Evolutionary conservation across 1,139 yeast genomes (phyloP).

Genomic region (Hyphopichia buzzinii): DNA sequence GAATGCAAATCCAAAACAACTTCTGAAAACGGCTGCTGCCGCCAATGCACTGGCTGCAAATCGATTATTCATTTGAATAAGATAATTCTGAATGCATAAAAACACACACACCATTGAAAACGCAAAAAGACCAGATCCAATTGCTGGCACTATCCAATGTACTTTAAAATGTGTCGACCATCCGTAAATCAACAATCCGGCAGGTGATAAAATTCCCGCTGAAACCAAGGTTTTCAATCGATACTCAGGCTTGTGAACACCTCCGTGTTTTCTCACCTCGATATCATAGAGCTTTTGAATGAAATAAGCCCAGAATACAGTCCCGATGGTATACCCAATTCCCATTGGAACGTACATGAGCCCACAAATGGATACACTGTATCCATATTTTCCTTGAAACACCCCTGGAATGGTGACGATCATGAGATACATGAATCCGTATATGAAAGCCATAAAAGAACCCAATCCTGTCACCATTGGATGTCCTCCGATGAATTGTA

Average conservation of each 20-base stretch:
- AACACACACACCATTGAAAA: conserved; percentile 58
- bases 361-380: conserved; percentile 50
- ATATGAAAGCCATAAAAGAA: conserved; percentile 59
- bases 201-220: conserved; percentile 48
- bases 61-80: conserved; percentile 65
- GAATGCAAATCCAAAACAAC: conserved; percentile 56
- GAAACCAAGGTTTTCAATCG: conserved; percentile 45
- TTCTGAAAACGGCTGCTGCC: conserved; percentile 61
- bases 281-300: conserved; percentile 37
- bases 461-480: conserved; percentile 67
- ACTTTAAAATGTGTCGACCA: conserved; percentile 55
- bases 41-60: conserved; percentile 61
- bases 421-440: conserved; percentile 63
- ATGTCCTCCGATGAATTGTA: conserved; percentile 49
- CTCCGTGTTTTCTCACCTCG: conserved; percentile 41
- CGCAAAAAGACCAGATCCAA: conserved; percentile 57
- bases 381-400: conserved; percentile 47
- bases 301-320: conserved; percentile 40
- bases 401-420: conserved; percentile 58
- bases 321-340: conserved; percentile 48
- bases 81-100: conserved; percentile 57
- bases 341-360: conserved; percentile 57
- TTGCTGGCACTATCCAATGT: conserved; percentile 57
- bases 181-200: conserved; percentile 60
- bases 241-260: conserved; percentile 56